Evolutionary conservation across 73 alveolate genomes (phyloP), one percentile per base, ranked within the genome.

Genomic region (Paraurostyla sp.): DNA sequence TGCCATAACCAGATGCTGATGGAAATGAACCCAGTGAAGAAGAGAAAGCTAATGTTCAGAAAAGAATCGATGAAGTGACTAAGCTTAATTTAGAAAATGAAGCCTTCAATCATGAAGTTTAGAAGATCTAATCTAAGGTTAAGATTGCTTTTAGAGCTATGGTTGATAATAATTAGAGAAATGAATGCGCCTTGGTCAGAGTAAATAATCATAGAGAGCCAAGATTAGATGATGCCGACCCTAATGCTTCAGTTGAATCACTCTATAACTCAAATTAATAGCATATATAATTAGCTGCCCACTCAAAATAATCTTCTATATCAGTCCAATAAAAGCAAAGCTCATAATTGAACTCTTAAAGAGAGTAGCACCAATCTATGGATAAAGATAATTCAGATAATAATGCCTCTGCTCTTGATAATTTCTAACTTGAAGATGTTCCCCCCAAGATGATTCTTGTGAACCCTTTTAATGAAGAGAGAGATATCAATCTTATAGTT

Each of bases 371-470:
- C 73, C 49, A 23, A 3, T 7, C 54, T 16, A 51, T 3, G 20
- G 46, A 42, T 29, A 18, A n/a, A 20, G 75, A 16, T 18, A 50
- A 18, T 38, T 78, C 76, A 20, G 84, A 69, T 49, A 6, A 75
- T 20, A 43, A 49, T 22, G 60, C 25, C 30, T 40, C 54, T 20
- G 73, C 73, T 20, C 45, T 50, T 15, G 89, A 78, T 29, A 78
- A 48, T 80, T 78, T 78, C 80, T 18, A 29, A n/a, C 56, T 63
- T 27, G 95, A 90, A 4, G 92, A 90, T 11, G 83, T 90, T 11
- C 95, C 95, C 2, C 56, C 92, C 0, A 90, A 90, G 57, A 81
- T 90, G 71, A 68, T 83, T 42, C 90, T 90, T n/a, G 23, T 69
- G 6, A 45, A 88, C 59, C 89, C 92, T 4, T 15, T 43, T 0